Evolutionary conservation across 306 rosid species (phyloP), one percentile per base, ranked within the genome.

Genomic region (Cicer yamashitae): DNA sequence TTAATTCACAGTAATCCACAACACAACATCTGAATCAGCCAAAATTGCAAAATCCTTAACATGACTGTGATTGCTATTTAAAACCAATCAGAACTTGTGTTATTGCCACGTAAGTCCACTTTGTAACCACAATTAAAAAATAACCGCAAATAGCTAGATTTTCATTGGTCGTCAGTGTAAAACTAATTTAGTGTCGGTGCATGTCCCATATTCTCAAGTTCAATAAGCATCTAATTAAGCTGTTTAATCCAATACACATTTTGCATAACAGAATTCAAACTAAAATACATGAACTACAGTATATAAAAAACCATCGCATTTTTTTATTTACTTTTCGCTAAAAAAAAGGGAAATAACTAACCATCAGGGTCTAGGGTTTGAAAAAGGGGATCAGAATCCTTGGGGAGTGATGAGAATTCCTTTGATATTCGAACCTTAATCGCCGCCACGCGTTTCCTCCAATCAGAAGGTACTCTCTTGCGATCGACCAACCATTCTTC

Each of bases 401-500:
- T 94, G 7, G 98, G 96, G 48, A 94, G 90, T 10, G 90, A 81
- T 8, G 88, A 72, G 44, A 90, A 90, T 54, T 94, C 97, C 86
- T 86, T 94, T 11, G 91, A 86, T 30, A 91, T 90, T 41, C 88
- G 90, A 78, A 86, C 88, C 78, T 89, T 90, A 65, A 87, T 79
- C 6, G 87, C 90, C 6, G 87, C 87, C 70, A 94, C 82, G n/a
- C 89, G 85, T 70, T 94, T 94, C 45, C 97, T 87, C 97, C 97
- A 94, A 84, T 94, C 98, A 7, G 87, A 81, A 0, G 97, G 94
- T 34, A 91, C 82, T 67, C 94, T 86, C 85, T 90, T 94, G 77
- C 98, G 96, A 89, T 94, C 98, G 68, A 87, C 88, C 84, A 94
- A 78, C 97, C 98, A 94, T 77, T 91, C 98, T 94, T 79, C 67